These are phyloP conservation scores for Aspergillus heteromorphus DNA, from an alignment of 495 filamentous ascomycete genomes.

Conservation along the genomic window DNA sequence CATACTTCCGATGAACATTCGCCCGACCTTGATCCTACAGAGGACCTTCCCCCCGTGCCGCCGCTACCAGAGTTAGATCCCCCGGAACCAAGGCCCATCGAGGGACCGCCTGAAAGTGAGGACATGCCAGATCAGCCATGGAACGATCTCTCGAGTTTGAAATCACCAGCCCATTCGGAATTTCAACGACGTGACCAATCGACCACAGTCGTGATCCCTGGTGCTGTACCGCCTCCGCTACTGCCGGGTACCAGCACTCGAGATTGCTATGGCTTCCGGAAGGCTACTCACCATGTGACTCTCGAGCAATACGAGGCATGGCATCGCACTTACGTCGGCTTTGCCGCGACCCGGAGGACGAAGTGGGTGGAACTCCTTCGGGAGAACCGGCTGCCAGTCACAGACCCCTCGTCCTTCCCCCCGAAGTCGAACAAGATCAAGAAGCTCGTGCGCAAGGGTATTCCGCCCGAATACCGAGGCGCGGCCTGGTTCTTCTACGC, in stretches of 20 bases:
- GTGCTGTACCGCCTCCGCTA: conserved; percentile 35
- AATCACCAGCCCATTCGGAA: conserved; percentile 7
- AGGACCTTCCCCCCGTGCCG: conserved; percentile 23
- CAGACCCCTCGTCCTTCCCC: conserved; percentile 72
- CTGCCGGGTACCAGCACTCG: conserved; percentile 37
- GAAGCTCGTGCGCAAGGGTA: conserved; percentile 89
- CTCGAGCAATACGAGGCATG: conserved; percentile 76
- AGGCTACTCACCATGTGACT: conserved; percentile 74
- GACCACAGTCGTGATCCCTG: conserved; percentile 39
- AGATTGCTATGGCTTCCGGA: conserved; percentile 91
- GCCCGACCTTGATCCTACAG: conserved; percentile 15
- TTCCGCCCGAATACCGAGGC: conserved; percentile 87
- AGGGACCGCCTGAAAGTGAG: conserved; percentile 10
- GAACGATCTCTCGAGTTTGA: conserved; percentile 20
- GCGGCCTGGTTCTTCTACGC: conserved; percentile 97
- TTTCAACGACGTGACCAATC: conserved; percentile 15
- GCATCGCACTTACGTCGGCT: conserved; percentile 64
- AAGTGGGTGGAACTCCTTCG: conserved; percentile 80
- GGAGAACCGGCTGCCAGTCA: conserved; percentile 66
- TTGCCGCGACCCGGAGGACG: conserved; percentile 60
- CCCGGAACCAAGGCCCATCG: conserved; percentile 11
- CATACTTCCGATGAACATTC: conserved; percentile 17
- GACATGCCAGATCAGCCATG: conserved; percentile 1
- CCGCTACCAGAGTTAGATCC: conserved; percentile 21
- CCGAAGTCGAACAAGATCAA: conserved; percentile 75